These are phyloP conservation scores for Aspergillus viridinutans DNA, from an alignment of 2,329 filamentous ascomycete genomes.

Conservation along the genomic window DNA sequence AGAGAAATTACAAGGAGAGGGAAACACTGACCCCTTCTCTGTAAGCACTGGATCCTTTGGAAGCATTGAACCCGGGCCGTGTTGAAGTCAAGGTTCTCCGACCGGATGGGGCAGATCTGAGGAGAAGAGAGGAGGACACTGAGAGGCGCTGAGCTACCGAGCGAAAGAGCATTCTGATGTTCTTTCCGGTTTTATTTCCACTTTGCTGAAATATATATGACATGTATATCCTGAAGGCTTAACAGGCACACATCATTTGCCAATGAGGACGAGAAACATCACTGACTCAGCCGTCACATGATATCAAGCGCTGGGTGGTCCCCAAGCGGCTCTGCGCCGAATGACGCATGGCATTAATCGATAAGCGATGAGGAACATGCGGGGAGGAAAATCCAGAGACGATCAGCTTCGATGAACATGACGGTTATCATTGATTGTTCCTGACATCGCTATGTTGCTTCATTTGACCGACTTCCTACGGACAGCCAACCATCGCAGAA, in stretches of 20 bases:
- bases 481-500: neutral
- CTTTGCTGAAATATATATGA: neutral
- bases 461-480: neutral
- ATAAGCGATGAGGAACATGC: constrained; percentile 16
- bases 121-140: neutral
- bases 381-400: constrained; percentile 26
- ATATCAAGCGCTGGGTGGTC: constrained; percentile 9
- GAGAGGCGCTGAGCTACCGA: neutral
- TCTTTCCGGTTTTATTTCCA: neutral
- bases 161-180: constrained; percentile 5
- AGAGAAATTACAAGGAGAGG: neutral
- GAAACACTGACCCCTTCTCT: constrained; percentile 26
- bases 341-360: constrained; percentile 6
- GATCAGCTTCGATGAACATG: constrained; percentile 29
- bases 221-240: neutral
- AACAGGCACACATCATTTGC: neutral
- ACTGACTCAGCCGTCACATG: constrained; percentile 22
- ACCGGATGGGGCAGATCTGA: neutral
- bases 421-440: neutral
- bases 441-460: neutral
- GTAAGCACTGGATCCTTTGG: constrained; percentile 14
- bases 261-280: neutral
- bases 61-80: constrained; percentile 1
- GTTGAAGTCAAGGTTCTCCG: constrained; percentile 13
- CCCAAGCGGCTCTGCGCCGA: constrained; percentile 10